Conservation (phyloP, 495 filamentous ascomycete genomes). For the Hypomontagnella submonticulosa region DNA sequence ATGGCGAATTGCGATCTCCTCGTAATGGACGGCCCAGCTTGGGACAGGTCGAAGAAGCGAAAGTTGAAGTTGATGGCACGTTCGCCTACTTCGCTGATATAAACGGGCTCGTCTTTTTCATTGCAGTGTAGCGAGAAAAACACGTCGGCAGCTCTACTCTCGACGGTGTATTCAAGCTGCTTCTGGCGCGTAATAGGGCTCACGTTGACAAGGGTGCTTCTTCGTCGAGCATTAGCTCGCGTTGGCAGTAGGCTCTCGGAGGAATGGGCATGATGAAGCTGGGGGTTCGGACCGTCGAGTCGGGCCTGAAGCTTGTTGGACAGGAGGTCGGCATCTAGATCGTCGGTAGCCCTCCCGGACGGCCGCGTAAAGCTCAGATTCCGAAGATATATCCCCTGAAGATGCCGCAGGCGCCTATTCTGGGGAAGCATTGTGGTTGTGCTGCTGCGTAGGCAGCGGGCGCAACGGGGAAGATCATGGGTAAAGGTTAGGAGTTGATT, state of each 20-base stretch:
- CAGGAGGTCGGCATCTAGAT: slow-evolving; percentile 80
- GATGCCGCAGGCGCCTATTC: slow-evolving; percentile 89
- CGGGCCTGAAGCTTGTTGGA: slow-evolving; percentile 75
- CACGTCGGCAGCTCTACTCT: slow-evolving; percentile 79
- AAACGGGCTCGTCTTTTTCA: slow-evolving; percentile 75
- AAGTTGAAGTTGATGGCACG: slow-evolving; percentile 92
- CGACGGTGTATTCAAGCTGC: slow-evolving; percentile 77
- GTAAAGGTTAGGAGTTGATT: slow-evolving; percentile 53
- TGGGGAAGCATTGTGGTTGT: slow-evolving; percentile 62
- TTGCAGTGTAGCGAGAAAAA: slow-evolving; percentile 89
- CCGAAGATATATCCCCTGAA: slow-evolving; percentile 86
- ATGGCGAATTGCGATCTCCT: slow-evolving; percentile 72
- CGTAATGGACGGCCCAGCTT: slow-evolving; percentile 72
- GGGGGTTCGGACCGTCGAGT: slow-evolving; percentile 56
- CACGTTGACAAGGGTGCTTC: slow-evolving; percentile 77
- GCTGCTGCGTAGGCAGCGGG: slow-evolving; percentile 51
- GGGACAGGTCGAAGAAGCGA: slow-evolving; percentile 81
- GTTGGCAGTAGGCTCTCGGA: slow-evolving; percentile 69
- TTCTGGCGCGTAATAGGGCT: slow-evolving; percentile 76
- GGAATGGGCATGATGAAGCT: slow-evolving; percentile 75
- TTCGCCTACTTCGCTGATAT: slow-evolving; percentile 86
- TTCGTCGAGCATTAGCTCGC: slow-evolving; percentile 61
- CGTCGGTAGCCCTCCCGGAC: slow-evolving; percentile 82
- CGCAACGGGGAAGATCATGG: slow-evolving; percentile 58
- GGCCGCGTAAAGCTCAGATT: slow-evolving; percentile 77